Conservation (phyloP, 1,284 basidiomycete species). For the Puccinia novopanici region DNA sequence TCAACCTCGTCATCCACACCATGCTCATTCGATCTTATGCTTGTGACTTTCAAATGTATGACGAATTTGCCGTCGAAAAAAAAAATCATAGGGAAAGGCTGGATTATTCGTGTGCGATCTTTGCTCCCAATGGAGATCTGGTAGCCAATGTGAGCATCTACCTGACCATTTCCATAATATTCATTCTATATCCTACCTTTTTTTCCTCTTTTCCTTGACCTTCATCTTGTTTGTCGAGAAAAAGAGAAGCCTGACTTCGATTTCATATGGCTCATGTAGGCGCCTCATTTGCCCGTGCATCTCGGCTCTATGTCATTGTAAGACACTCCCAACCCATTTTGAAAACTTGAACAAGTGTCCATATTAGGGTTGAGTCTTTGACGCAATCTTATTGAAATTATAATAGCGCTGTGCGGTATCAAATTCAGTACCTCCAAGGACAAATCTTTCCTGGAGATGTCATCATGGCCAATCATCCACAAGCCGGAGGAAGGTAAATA, state of each 20-base stretch:
- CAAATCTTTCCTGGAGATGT: slow-evolving; percentile 80
- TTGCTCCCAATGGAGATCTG: slow-evolving; percentile 83
- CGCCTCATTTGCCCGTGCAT: slow-evolving; percentile 67
- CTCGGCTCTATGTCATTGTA: slow-evolving; percentile 61
- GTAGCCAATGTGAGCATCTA: slow-evolving; percentile 71
- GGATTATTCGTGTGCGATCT: slow-evolving; percentile 70
- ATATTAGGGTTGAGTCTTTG: neutral
- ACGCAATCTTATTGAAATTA: neutral
- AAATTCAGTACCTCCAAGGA: slow-evolving; percentile 72
- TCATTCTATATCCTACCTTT: neutral
- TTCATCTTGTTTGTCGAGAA: neutral
- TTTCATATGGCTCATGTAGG: slow-evolving; percentile 22
- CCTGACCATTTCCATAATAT: neutral
- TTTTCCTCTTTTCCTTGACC: neutral
- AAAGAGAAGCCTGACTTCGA: no score
- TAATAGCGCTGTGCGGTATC: slow-evolving; percentile 73
- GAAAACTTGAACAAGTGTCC: neutral
- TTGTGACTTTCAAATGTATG: slow-evolving; percentile 41
- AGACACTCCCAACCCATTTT: neutral
- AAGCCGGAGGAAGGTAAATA: slow-evolving; percentile 69
- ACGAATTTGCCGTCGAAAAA: neutral
- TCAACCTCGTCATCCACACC: neutral
- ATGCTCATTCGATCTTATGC: slow-evolving; percentile 42
- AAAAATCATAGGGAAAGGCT: slow-evolving; percentile 54
- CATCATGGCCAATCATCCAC: slow-evolving; percentile 83